A percentile compares a stretch with the other conserved stretches of the same genome.
These are phyloP conservation scores for Lichtheimia hyalospora DNA, from an alignment of 371 early-diverging fungal genomes.

Conservation along the genomic window DNA sequence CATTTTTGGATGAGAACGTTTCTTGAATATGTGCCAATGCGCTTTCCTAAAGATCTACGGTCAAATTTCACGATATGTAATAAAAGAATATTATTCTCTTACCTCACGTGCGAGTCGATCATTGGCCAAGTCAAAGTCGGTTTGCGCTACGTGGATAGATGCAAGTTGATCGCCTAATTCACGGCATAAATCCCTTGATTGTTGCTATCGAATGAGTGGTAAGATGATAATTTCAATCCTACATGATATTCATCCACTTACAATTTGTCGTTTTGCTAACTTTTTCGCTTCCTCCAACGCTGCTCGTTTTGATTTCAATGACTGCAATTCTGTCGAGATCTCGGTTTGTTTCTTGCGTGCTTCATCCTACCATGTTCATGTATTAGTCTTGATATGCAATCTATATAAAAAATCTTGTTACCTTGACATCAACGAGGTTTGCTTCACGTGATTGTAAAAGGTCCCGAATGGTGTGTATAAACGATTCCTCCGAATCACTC, in stretches of 20 bases:
- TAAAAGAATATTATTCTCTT: neutral
- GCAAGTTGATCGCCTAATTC: conserved; percentile 20
- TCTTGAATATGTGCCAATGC: neutral
- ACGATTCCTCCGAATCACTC: conserved; percentile 1
- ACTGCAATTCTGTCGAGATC: conserved; percentile 14
- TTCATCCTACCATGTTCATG: conserved; percentile 8
- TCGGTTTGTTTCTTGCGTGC: conserved; percentile 13
- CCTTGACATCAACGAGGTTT: conserved; percentile 9
- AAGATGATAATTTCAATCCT: neutral
- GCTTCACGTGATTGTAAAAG: conserved; percentile 11
- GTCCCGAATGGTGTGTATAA: conserved; percentile 4
- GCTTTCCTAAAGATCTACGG: conserved; percentile 1
- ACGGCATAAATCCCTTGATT: conserved; percentile 8
- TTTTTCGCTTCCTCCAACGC: conserved; percentile 20
- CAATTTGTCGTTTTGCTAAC: conserved; percentile 17
- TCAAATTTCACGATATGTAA: no score
- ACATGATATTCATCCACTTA: neutral
- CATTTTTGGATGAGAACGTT: neutral
- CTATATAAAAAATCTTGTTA: no score
- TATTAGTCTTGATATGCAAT: neutral
- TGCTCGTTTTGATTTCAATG: conserved; percentile 17
- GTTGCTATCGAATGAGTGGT: conserved; percentile 6
- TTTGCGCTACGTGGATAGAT: conserved; percentile 4
- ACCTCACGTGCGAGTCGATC: conserved; percentile 14
- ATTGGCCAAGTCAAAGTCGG: conserved; percentile 15